Evolutionary conservation across 139 green algal species (phyloP), one percentile per base, ranked within the genome.

Genomic region (Chlamydomonas applanata): DNA sequence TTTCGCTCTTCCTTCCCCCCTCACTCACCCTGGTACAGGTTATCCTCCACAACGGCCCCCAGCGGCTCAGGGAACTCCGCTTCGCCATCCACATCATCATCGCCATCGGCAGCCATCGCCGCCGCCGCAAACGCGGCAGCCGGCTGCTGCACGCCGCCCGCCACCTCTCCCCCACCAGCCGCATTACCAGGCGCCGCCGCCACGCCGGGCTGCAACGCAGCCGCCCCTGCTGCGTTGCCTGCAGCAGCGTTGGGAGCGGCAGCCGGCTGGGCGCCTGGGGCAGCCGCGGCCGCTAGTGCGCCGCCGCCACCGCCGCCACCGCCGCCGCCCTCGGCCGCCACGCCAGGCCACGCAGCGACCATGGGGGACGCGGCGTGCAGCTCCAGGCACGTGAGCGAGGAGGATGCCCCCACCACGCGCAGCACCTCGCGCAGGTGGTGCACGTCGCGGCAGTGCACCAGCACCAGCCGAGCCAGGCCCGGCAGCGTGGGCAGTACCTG

Each of bases 401-500:
- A 56, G 32, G 22, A 52, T 3, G 20, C n/a, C 4, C 69, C 52
- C 19, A 74, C 69, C 69, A 74, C 69, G 13, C 34, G 61, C 36
- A 76, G 71, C 20, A 76, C 71, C 71, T 76, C 56, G 3, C 34
- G 33, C 34, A 70, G 40, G 56, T 76, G 71, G 34, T 19, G 30
- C 9, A 76, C 34, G 56, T 76, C 71, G 16, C 27, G 29, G 71
- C 69, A 74, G 52, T 74, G 69, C 29, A 65, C 49, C 52, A 74
- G 69, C 52, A 35, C 14, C 52, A 74, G 52, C 17, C 52, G 49
- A 3, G 4, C 4, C 29, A 74, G 69, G 7, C 69, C 69, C 49
- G 27, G 29, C 52, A 74, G 69, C 19, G 52, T 74, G 19, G 69
- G 69, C 69, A 74, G 69, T 49, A 74, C 69, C 52, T 74, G 69